phyloP scores from a whole-genome alignment of 257 asterid species.

The Solanum tarapatanum region DNA sequence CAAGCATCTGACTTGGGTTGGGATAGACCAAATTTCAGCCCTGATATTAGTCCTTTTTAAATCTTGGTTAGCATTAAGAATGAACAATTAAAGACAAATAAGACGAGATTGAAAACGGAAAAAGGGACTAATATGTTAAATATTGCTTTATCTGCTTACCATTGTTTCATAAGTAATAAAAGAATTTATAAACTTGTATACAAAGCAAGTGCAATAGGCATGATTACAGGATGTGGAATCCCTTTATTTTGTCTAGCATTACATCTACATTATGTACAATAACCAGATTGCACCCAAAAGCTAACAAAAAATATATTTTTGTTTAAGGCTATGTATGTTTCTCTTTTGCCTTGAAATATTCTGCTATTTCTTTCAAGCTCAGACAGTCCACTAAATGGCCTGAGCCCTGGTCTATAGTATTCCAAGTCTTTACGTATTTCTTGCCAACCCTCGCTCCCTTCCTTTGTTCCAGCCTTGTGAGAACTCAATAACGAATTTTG shows the following conservation, averaged over 20 bases:
- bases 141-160: not conserved
- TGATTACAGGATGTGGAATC: not conserved
- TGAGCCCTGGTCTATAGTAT: not conserved
- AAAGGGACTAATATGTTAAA: not conserved
- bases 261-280: not conserved
- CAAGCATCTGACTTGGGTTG: not conserved
- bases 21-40: not conserved
- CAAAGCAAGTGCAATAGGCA: not conserved
- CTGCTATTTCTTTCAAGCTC: not conserved
- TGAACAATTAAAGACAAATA: not conserved
- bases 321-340: not conserved
- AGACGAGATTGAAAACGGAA: not conserved
- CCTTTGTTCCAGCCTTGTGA: not conserved
- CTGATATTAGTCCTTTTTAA: not conserved
- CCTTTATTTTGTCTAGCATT: not conserved
- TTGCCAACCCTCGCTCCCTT: not conserved
- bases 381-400: not conserved
- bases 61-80: not conserved
- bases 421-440: not conserved
- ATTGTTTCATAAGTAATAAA: not conserved
- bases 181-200: not conserved
- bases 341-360: not conserved
- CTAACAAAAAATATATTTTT: not conserved
- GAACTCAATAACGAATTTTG: not conserved
- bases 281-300: not conserved